Evolutionary conservation across 2,329 filamentous ascomycete genomes (phyloP).

Genomic region (Clarireedia hainanense): DNA sequence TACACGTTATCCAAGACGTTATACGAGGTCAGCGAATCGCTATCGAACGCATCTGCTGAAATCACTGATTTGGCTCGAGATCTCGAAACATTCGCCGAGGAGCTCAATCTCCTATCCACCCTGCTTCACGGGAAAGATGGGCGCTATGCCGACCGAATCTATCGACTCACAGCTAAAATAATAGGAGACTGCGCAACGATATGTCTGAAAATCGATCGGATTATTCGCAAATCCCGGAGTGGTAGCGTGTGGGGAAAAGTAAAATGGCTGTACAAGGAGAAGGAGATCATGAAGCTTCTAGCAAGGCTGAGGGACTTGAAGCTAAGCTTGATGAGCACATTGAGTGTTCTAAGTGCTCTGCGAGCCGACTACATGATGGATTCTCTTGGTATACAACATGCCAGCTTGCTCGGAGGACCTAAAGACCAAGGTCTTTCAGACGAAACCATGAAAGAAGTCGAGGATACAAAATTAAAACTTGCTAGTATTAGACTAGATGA

Average conservation of each 20-base stretch:
- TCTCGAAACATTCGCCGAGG: conserved; percentile 15
- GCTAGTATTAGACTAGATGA: conserved; percentile 2
- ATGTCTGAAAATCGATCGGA: conserved; percentile 15
- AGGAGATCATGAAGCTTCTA: conserved; percentile 15
- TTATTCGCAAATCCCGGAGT: conserved; percentile 11
- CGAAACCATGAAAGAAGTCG: conserved; percentile 11
- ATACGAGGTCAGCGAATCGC: conserved; percentile 12
- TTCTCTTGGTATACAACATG: conserved; percentile 9
- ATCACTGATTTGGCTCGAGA: conserved; percentile 17
- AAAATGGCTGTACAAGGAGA: conserved; percentile 19
- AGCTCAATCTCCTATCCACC: conserved; percentile 10
- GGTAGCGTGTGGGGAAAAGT: conserved; percentile 11
- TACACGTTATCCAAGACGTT: conserved; percentile 15
- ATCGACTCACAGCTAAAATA: conserved; percentile 15
- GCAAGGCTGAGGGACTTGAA: conserved; percentile 17
- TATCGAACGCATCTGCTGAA: conserved; percentile 16
- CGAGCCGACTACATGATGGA: conserved; percentile 16
- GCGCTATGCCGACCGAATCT: conserved; percentile 13
- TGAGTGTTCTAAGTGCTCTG: conserved; percentile 12
- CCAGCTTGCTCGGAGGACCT: conserved; percentile 11
- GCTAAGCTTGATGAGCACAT: conserved; percentile 13
- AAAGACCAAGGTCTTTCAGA: background rate
- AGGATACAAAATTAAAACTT: conserved; percentile 8
- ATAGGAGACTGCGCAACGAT: conserved; percentile 18
- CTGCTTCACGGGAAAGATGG: conserved; percentile 12